Evolutionary conservation across 306 rosid species (phyloP).

Genomic region (Vicia villosa): DNA sequence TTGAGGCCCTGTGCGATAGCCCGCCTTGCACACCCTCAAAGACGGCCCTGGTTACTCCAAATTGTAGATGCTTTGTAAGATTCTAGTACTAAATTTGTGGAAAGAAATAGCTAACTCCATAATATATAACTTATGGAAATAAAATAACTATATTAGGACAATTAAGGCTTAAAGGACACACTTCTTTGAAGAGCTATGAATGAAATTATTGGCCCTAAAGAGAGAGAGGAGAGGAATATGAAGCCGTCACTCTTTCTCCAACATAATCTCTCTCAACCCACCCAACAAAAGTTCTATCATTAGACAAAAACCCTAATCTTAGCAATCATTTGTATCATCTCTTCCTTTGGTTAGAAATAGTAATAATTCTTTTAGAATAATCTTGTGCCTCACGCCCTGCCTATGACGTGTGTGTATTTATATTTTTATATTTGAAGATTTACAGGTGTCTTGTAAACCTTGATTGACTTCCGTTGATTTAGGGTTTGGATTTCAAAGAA

Average conservation of each 20-base stretch:
- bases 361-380: slow-evolving; percentile 46
- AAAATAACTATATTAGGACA: slow-evolving; percentile 39
- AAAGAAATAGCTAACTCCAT: slow-evolving; percentile 10
- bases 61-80: background rate
- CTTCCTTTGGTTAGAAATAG: slow-evolving; percentile 35
- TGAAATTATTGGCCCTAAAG: slow-evolving; percentile 60
- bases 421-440: slow-evolving; percentile 2
- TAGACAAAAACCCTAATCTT: slow-evolving; percentile 66
- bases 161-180: slow-evolving; percentile 34
- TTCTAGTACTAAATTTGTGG: slow-evolving; percentile 1
- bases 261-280: slow-evolving; percentile 51
- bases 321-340: slow-evolving; percentile 54
- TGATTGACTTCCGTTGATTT: slow-evolving; percentile 46
- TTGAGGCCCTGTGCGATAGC: too few species aligned
- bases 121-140: slow-evolving; percentile 47
- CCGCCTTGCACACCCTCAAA: too few species aligned
- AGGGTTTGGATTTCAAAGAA: slow-evolving; percentile 43
- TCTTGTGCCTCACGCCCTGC: slow-evolving; percentile 51
- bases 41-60: too few species aligned
- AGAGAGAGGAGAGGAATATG: slow-evolving; percentile 59
- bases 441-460: slow-evolving; percentile 38
- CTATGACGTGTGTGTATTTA: slow-evolving; percentile 60
- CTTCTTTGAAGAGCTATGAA: slow-evolving; percentile 13
- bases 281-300: slow-evolving; percentile 67
- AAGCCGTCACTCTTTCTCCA: slow-evolving; percentile 99